Conservation (phyloP, 2,329 filamentous ascomycete species). For the Monosporascus ibericus region DNA sequence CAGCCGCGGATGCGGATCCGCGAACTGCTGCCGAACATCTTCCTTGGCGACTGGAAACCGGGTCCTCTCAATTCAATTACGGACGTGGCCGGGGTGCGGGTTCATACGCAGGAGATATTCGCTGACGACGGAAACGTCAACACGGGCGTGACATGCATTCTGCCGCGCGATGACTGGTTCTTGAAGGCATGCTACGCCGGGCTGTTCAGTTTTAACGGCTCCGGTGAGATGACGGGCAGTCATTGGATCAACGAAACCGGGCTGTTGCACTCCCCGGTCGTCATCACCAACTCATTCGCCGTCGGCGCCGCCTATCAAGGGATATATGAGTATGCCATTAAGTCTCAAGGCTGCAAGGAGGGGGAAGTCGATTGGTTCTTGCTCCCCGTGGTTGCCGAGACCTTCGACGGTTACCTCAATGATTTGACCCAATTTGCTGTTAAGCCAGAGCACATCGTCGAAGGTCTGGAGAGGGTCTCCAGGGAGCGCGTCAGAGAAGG, state of each 20-base stretch:
- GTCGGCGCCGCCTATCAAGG: conserved; percentile 55
- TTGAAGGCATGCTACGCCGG: conserved; percentile 39
- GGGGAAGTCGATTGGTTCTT: conserved; percentile 46
- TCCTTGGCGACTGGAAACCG: conserved; percentile 36
- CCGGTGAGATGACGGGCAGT: conserved; percentile 55
- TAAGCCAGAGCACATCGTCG: conserved; percentile 45
- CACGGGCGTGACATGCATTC: conserved; percentile 44
- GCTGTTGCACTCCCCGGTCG: conserved; percentile 50
- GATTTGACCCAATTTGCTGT: conserved; percentile 51
- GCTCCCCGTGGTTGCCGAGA: conserved; percentile 55
- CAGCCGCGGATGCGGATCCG: conserved; percentile 31
- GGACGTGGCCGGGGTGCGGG: conserved; percentile 42
- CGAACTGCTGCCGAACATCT: conserved; percentile 36
- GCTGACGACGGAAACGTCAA: conserved; percentile 31
- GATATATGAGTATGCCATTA: conserved; percentile 49
- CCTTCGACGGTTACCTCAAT: conserved; percentile 57
- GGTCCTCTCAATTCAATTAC: conserved; percentile 45
- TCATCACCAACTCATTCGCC: conserved; percentile 53
- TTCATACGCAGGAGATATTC: conserved; percentile 38
- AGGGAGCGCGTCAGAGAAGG: conserved; percentile 52
- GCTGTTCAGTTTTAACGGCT: conserved; percentile 59
- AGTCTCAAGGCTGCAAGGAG: conserved; percentile 35
- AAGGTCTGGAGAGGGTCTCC: conserved; percentile 45
- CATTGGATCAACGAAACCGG: conserved; percentile 60
- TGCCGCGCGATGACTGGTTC: conserved; percentile 40